Conservation (phyloP, 495 filamentous ascomycete species). For the Saxispiralis lemnorum region DNA sequence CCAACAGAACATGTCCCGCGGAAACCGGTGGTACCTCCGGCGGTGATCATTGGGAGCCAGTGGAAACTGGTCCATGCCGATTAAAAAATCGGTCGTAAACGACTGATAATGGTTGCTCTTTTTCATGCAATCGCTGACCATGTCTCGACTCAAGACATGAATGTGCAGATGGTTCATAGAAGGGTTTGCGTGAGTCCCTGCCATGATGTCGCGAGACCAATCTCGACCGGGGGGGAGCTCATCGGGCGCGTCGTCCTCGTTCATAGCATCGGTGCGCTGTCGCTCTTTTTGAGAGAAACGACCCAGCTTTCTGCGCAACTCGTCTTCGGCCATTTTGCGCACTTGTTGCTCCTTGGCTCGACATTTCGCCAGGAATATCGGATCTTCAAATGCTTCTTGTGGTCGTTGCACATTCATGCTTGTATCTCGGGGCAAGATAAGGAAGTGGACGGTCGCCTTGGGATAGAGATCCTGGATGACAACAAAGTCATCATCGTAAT, state of each 20-base stretch:
- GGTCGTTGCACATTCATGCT: slow-evolving; percentile 49
- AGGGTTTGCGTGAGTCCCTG: slow-evolving; percentile 73
- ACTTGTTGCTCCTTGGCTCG: slow-evolving; percentile 42
- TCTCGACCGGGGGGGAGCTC: slow-evolving; percentile 53
- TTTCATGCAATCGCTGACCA: slow-evolving; percentile 49
- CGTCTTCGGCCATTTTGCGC: slow-evolving; percentile 46
- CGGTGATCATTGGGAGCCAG: slow-evolving; percentile 43
- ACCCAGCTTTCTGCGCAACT: slow-evolving; percentile 57
- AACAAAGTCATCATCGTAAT: slow-evolving; percentile 53
- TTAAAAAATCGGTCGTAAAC: slow-evolving; percentile 76
- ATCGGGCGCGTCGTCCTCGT: slow-evolving; percentile 17
- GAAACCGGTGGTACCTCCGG: slow-evolving; percentile 41
- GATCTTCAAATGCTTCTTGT: slow-evolving; percentile 58
- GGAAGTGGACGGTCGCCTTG: slow-evolving; percentile 67
- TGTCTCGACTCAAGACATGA: slow-evolving; percentile 66
- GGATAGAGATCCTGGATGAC: slow-evolving; percentile 70
- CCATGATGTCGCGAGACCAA: slow-evolving; percentile 58
- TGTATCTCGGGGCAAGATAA: slow-evolving; percentile 63
- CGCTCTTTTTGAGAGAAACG: slow-evolving; percentile 42
- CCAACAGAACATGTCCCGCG: slow-evolving; percentile 61
- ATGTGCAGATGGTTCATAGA: slow-evolving; percentile 86
- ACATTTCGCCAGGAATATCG: slow-evolving; percentile 49
- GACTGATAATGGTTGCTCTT: slow-evolving; percentile 83
- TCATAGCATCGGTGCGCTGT: slow-evolving; percentile 38
- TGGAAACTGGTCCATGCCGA: slow-evolving; percentile 67